Base-by-base conservation (phyloP, 257 asterid species). In the Primulina eburnea region DNA sequence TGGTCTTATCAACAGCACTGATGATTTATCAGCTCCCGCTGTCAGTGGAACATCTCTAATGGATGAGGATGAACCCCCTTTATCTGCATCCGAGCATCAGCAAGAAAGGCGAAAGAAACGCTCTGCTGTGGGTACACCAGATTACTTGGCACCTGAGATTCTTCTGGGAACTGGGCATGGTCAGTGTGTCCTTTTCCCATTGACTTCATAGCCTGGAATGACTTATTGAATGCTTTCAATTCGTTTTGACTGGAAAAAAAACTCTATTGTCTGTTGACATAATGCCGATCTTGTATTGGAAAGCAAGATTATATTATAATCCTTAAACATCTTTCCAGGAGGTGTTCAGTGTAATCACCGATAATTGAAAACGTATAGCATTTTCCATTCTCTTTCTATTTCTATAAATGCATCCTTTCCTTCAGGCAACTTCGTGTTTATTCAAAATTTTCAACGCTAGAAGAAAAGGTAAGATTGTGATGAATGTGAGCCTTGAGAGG, bases 111-210 rank as follows among this genome's bases (percentile, higher is more conserved):
- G 91, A 64, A 86, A 94, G 59, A 94, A 91, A 62, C 96, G 97
- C 71, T 94, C 99, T 2, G 99, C 99, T 74, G 97, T 91, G 74
- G 99, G 99, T 67, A 94, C 99, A 65, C 99, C 99, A 61, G 99
- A 94, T 80, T 93, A 93, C 81, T 82, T 93, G 88, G 99, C 99
- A 69, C 99, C 99, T 63, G 99, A 93, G 84, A 93, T 94, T 80
- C 99, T 94, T 83, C 92, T 94, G 63, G 99, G 99, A 86, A 94
- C 97, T 71, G 99, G 99, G 62, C 99, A 94, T 68, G 99, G 99
- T 94, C 62, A 34, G 96, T 87, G 70, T 37, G 43, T 64, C 65
- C 26, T 29, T 65, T 69, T 68, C 62, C 57, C 20, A 24, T 56
- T 69, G 33, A 14, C 4, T 67, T 33, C 63, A 47, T 75, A 26